Base-by-base conservation (phyloP, 306 rosid genomes). In the Begonia masoniana region DNA sequence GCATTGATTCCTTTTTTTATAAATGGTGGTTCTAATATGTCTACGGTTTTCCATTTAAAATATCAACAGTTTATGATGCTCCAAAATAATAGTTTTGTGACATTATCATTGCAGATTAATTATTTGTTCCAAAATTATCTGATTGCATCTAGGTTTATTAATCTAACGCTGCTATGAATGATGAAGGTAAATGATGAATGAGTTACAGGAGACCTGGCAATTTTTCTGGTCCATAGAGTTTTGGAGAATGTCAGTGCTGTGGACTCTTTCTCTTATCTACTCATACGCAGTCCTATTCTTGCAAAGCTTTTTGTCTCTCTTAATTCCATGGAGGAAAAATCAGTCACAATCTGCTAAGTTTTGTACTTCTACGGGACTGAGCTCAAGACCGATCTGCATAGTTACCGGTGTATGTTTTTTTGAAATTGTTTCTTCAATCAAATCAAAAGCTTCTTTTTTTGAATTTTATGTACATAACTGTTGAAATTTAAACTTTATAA, bases 211-310 rank as follows among this genome's bases (percentile, higher is more conserved):
- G 36, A 63, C 68, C 50, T 23, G 81, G 57, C 46, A 51, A 23
- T 85, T 85, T 51, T 41, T 77, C 9, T 56, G 58, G 31, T 71
- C 82, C 10, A 3, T 58, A 3, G 75, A 84, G 61, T 88, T 82
- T 67, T 84, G 71, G 85, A 84, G 82, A 64, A 88, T 88, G 97
- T 62, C 77, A 10, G 55, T 84, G 72, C 45, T 79, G 16, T 88
- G 96, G 96, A 54, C 71, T 0, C 4, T 57, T 5, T 70, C 66
- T 50, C 63, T 80, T 43, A 11, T 72, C 15, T 19, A 54, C 21
- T 89, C 94, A 12, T 62, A 82, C 59, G 74, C 69, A 51, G 71
- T 58, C 60, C 58, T 80, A 56, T 47, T 70, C 21, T 66, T 21
- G 51, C 76, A 45, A 45, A 59, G 51, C n/a, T 41, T 35, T 4